Base-by-base conservation (phyloP, 2,329 filamentous ascomycete species). In the Ascomycota sp. region DNA sequence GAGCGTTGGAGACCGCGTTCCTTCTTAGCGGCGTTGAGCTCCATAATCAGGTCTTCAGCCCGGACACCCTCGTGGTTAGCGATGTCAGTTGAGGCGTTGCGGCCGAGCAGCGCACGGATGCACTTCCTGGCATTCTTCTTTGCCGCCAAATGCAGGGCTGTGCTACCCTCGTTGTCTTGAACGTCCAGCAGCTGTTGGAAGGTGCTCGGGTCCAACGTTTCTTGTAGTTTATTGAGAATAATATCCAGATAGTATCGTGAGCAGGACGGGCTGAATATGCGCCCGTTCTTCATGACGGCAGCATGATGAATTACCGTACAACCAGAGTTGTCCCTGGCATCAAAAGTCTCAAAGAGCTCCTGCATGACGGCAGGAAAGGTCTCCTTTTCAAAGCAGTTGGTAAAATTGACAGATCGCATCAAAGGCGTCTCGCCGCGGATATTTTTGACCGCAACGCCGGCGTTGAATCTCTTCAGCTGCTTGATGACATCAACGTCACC, bases 291-390 rank as follows among this genome's bases (percentile, higher is more conserved):
- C 45, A 86, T 86, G 35, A 79, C 76, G 12, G 84, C 81, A 30
- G 92, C 84, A 51, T 95, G 86, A 48, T 95, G 89, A 46, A 98
- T 86, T 34, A 92, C 80, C 0, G 83, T 93, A 39, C 76, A 78
- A 9, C 81, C 78, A 33, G 75, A 75, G 52, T 71, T 73, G 49
- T 98, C 89, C 16, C 77, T 68, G 38, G 72, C 71, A 35, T 76
- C 74, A 29, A 92, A 72, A 0, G 86, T 93, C 28, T 76, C 70
- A 34, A 84, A 72, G 4, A 98, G 66, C 40, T 92, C 72, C 42
- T 78, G 77, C 44, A 92, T 72, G 36, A 98, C 73, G 16, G 68
- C 67, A 0, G 82, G 78, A 57, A 95, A 93, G 1, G 81, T 84
- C 43, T 82, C 72, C 56, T 89, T 92, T 52, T 95, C 89, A 52